Percentiles rank a stretch among this genome's conserved stretches.
Conservation (phyloP, 2,329 filamentous ascomycete genomes). For the Dactylellina parvicollis region DNA sequence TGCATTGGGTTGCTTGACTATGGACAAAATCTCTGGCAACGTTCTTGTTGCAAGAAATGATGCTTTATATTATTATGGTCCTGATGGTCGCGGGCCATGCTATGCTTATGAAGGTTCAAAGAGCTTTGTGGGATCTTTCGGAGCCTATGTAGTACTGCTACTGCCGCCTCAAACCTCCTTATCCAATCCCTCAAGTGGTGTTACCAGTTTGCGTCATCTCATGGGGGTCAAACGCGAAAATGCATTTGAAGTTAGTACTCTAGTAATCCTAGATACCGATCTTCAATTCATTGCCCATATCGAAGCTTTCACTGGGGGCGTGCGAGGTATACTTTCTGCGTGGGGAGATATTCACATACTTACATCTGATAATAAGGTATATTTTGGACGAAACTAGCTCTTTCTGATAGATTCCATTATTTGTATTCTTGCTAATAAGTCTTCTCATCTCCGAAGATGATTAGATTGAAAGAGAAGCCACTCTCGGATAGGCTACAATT, state of each 20-base stretch:
- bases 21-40: conserved; percentile 67
- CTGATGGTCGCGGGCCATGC: conserved; percentile 84
- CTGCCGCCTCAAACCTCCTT: conserved; percentile 73
- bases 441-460: conserved; percentile 58
- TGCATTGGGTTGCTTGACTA: conserved; percentile 91
- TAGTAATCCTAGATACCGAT: conserved; percentile 90
- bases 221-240: conserved; percentile 67
- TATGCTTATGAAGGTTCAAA: conserved; percentile 93
- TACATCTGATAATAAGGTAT: conserved; percentile 88
- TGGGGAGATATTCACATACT: conserved; percentile 95
- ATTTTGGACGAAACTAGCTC: conserved; percentile 37
- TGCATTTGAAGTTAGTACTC: conserved; percentile 85
- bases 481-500: conserved; percentile 92
- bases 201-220: conserved; percentile 17
- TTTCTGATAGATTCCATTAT: background rate
- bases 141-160: conserved; percentile 86
- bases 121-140: conserved; percentile 79
- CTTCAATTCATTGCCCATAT: conserved; percentile 89
- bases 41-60: conserved; percentile 93
- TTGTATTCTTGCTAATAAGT: background rate
- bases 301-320: conserved; percentile 81
- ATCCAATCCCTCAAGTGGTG: conserved; percentile 57
- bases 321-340: conserved; percentile 81
- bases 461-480: conserved; percentile 84
- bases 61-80: conserved; percentile 91